phyloP scores from a whole-genome alignment of 108 stramenopile species.

The Cyclotella choctawhatcheeana region DNA sequence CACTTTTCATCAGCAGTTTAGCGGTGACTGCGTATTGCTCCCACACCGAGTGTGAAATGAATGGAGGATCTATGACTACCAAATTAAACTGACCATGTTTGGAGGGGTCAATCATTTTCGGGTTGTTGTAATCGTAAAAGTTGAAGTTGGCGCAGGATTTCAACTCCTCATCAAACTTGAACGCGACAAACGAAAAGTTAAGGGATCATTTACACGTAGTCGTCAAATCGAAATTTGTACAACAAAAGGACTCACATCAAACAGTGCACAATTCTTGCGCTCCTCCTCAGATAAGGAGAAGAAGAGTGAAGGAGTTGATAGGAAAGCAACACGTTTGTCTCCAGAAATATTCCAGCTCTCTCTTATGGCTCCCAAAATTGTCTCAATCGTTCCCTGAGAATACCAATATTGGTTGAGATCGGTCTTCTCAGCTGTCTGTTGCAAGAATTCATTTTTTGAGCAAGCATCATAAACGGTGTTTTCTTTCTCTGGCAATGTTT shows the following conservation, averaged over 20 bases:
- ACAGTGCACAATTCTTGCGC: constrained; percentile 51
- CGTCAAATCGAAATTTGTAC: background rate
- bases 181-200: background rate
- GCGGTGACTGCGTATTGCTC: constrained; percentile 63
- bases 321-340: constrained; percentile 58
- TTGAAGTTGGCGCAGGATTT: constrained; percentile 58
- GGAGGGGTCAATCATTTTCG: constrained; percentile 43
- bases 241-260: constrained; percentile 60
- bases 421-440: constrained; percentile 39
- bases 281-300: constrained; percentile 55
- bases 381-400: constrained; percentile 56
- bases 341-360: constrained; percentile 18
- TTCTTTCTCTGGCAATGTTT: no score
- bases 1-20: constrained; percentile 31
- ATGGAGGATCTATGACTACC: constrained; percentile 85
- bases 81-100: constrained; percentile 57
- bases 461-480: no score
- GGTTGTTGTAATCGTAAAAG: constrained; percentile 71
- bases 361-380: constrained; percentile 47
- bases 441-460: constrained; percentile 31
- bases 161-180: constrained; percentile 59
- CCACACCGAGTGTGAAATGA: constrained; percentile 84
- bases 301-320: constrained; percentile 76
- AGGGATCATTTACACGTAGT: background rate
- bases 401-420: constrained; percentile 87